These are phyloP conservation scores for Luffa aegyptiaca DNA, from an alignment of 306 rosid species.

Conservation along the genomic window DNA sequence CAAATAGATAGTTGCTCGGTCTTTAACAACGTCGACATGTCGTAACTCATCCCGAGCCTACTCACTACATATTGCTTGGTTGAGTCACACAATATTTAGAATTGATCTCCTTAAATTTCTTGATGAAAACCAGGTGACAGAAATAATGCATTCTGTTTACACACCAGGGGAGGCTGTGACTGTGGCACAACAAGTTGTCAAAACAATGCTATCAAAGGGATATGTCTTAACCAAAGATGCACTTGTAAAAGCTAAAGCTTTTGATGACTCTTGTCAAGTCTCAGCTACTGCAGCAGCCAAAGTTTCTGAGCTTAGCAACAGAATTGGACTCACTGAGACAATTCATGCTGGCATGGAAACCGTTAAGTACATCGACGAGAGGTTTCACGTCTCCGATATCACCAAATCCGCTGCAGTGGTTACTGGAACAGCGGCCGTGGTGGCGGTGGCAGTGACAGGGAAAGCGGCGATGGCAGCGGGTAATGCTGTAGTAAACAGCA, in stretches of 20 bases:
- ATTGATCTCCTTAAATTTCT: not conserved
- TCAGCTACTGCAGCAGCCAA: slow-evolving; percentile 74
- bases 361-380: slow-evolving; percentile 64
- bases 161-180: slow-evolving; percentile 75
- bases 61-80: not conserved
- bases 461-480: slow-evolving; percentile 69
- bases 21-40: too few species aligned
- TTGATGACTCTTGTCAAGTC: slow-evolving; percentile 61
- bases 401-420: slow-evolving; percentile 60
- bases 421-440: slow-evolving; percentile 75
- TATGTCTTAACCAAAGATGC: slow-evolving; percentile 79
- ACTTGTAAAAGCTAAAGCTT: slow-evolving; percentile 62
- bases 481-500: slow-evolving; percentile 60
- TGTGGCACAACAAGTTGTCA: slow-evolving; percentile 67
- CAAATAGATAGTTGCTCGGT: not conserved
- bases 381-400: slow-evolving; percentile 59
- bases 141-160: slow-evolving; percentile 30
- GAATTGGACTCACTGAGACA: slow-evolving; percentile 62
- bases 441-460: slow-evolving; percentile 56
- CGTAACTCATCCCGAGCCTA: not conserved
- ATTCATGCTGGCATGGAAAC: slow-evolving; percentile 58
- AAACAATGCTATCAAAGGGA: slow-evolving; percentile 85
- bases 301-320: slow-evolving; percentile 54
- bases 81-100: not conserved
- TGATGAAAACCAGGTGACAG: slow-evolving; percentile 29